Base-by-base conservation (phyloP, 352 stramenopile genomes). In the Globisporangium radiosum region DNA sequence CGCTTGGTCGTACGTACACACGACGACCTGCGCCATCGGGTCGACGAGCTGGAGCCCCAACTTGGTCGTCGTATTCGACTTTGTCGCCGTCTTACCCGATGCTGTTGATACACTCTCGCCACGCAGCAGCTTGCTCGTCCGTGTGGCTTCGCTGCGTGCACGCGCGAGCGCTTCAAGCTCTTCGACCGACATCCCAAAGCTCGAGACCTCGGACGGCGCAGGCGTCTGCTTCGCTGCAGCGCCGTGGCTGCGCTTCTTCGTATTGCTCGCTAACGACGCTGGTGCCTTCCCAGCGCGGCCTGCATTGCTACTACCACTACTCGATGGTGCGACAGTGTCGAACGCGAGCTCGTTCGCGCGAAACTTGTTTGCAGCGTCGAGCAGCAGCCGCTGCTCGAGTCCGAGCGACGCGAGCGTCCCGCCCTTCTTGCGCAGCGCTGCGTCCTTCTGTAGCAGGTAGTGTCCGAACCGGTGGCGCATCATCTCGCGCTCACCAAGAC, bases 1-100 rank as follows among this genome's bases (percentile, higher is more conserved):
- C 33, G 85, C 85, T 64, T 96, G 83, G 11, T 83, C 79, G 58
- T 94, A 94, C 33, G 86, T 93, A 59, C 75, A 90, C 9, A 95
- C 37, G 25, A 94, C 70, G 13, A 94, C 66, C 13, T 85, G 80
- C 15, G 81, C 68, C 45, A 63, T 40, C 0, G 71, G 76, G 19
- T 78, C 71, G 9, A 86, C 66, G 9, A 86, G 54, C 63, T 82
- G 70, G 15, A 92, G 57, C 25, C 69, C 75, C 48, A 89, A 52
- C 38, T 71, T 73, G 2, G 60, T n/a, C 9, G 78, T 60, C 40
- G 45, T 8, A 5, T 6, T 10, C 15, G 42, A 10, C 10, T 56
- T 60, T 33, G 36, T 15, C 1, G 47, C 50, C 7, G 9, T 3
- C 9, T 45, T 36, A 8, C 19, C 3, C 17, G 14, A 13, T 36